phyloP scores from a whole-genome alignment of 2,329 filamentous ascomycete species.

The Helicocarpus griseus region DNA sequence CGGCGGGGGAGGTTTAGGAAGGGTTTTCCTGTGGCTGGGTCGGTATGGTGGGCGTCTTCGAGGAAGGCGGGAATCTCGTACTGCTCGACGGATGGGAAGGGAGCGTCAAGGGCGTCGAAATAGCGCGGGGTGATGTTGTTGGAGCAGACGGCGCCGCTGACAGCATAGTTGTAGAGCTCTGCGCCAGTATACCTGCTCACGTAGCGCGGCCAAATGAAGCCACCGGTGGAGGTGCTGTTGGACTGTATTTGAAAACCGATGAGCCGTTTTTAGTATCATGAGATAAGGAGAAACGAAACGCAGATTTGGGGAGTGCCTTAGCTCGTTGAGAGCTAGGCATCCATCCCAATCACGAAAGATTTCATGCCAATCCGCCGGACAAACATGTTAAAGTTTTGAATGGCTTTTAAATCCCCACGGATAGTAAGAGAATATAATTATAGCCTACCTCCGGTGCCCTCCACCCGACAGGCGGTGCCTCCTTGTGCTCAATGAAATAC shows the following conservation, averaged over 20 bases:
- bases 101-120: conserved; percentile 40
- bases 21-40: conserved; percentile 6
- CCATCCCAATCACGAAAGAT: no score
- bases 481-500: conserved; percentile 52
- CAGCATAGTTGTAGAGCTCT: conserved; percentile 56
- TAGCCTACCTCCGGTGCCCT: conserved; percentile 35
- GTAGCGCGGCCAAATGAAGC: conserved; percentile 59
- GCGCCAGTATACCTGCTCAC: conserved; percentile 49
- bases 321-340: background rate
- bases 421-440: background rate
- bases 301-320: background rate
- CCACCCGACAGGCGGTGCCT: conserved; percentile 54
- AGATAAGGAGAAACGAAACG: background rate
- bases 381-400: background rate
- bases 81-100: conserved; percentile 54
- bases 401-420: background rate
- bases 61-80: conserved; percentile 46
- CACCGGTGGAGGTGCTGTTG: conserved; percentile 52
- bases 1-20: conserved; percentile 38
- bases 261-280: background rate
- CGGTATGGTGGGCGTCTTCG: conserved; percentile 19
- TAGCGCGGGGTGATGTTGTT: conserved; percentile 55
- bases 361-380: background rate
- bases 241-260: conserved; percentile 18
- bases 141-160: conserved; percentile 62